Conservation (phyloP, 768 basidiomycete species). For the Tylopilus sp. region DNA sequence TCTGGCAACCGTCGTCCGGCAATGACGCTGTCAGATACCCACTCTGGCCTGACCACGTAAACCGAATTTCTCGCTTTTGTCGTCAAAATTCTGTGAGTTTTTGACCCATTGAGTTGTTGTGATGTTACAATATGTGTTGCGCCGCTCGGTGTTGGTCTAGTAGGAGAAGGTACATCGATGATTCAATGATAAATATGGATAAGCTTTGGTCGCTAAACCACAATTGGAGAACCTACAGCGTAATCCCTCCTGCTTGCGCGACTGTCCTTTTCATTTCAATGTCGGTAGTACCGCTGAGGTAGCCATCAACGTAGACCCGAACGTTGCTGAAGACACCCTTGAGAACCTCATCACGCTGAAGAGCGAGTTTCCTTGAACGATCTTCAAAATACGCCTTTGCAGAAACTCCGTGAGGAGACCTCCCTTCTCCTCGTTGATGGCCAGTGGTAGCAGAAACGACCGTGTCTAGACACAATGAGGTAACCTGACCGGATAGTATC, state of each 20-base stretch:
- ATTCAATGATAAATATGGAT: too few relatives aligned
- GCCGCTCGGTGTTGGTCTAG: conserved; percentile 53
- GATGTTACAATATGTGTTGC: conserved; percentile 82
- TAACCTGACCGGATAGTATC: not conserved
- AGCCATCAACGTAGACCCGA: conserved; percentile 69
- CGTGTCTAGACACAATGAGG: conserved; percentile 40
- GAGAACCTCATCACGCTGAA: conserved; percentile 22
- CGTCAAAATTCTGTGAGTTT: conserved; percentile 63
- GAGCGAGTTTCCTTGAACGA: conserved; percentile 45
- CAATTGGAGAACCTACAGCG: conserved; percentile 46
- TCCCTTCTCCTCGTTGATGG: conserved; percentile 60
- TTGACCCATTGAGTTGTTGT: conserved; percentile 63
- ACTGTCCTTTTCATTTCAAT: conserved; percentile 74
- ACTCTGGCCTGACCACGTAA: conserved; percentile 72
- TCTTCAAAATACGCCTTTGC: conserved; percentile 39
- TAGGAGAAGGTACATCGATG: too few relatives aligned
- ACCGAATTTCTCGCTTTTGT: conserved; percentile 45
- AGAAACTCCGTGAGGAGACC: conserved; percentile 21
- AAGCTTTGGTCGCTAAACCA: too few relatives aligned
- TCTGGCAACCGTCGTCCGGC: conserved; percentile 61
- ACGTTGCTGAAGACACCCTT: conserved; percentile 39
- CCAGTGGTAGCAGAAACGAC: conserved; percentile 64
- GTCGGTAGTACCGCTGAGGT: conserved; percentile 68
- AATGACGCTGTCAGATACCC: conserved; percentile 66
- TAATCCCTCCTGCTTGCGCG: conserved; percentile 60